A percentile compares a stretch with the other conserved stretches of the same genome.
These are phyloP conservation scores for Echinochloa phyllopogon DNA, from an alignment of 176 grass and related monocot genomes.

Conservation along the genomic window DNA sequence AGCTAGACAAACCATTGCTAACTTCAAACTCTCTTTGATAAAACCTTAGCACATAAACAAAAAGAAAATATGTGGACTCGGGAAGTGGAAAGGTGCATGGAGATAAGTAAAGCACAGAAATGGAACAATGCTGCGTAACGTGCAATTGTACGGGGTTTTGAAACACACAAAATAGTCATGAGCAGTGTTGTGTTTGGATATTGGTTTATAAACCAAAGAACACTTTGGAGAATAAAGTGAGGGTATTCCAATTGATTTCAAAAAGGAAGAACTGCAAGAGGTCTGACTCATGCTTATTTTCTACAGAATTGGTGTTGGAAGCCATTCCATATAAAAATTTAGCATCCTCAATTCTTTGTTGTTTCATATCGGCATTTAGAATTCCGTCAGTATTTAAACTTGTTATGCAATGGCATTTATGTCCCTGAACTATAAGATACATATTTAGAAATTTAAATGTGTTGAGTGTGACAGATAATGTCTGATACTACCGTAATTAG, in stretches of 20 bases:
- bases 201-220: not conserved
- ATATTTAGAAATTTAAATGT: too few relatives aligned
- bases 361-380: too few relatives aligned
- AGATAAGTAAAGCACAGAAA: not conserved
- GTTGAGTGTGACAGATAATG: too few relatives aligned
- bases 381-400: too few relatives aligned
- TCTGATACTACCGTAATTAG: too few relatives aligned
- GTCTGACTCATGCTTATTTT: not conserved
- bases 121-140: not conserved
- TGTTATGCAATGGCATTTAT: too few relatives aligned
- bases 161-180: not conserved
- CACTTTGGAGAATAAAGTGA: not conserved
- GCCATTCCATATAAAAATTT: too few relatives aligned
- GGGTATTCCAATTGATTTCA: not conserved
- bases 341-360: too few relatives aligned
- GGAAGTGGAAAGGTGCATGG: not conserved
- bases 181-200: not conserved
- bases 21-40: not conserved
- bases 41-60: not conserved
- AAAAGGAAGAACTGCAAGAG: not conserved
- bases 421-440: too few relatives aligned
- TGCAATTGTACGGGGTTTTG: not conserved
- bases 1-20: not conserved
- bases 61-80: not conserved
- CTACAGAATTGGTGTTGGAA: too few relatives aligned